Evolutionary conservation across 75 land plant genomes (phyloP), one percentile per base, ranked within the genome.

Genomic region (Cunninghamia lanceolata): DNA sequence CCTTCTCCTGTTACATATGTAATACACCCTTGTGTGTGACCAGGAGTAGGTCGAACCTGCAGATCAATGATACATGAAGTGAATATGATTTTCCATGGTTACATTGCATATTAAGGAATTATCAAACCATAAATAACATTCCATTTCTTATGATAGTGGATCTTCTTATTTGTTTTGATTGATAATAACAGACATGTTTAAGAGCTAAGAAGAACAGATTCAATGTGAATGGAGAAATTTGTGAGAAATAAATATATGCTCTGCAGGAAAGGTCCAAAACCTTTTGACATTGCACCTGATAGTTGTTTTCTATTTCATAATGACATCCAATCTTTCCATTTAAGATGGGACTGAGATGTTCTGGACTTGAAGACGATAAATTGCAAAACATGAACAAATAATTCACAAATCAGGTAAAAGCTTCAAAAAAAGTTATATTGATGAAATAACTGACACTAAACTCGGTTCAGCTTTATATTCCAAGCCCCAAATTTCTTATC

Each of bases 1-100:
- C 93, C 99, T 85, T 98, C 97, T 56, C 97, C 99, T 16, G 99
- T 95, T n/a, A 98, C 97, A 88, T 96, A 96, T 68, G 99, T 98
- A 14, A 98, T 94, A 92, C 99, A 98, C 45, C 99, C 99, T 84
- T 87, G 36, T 59, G 99, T 98, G 85, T 98, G 99, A 17, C 99
- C 99, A 52, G 99, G 99, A 80, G 99, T 98, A 32, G 97, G 88
- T 77, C 99, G 95, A 74, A 95, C 99, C 99, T 98, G 95, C 71
- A 87, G 8, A 15, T 28, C 35, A 54, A 13, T 25, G 28, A 83
- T 66, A 83, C 68, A 85, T 52, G 83, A 45, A 73, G 75, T 63
- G 68, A 9, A 84, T 1, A 28, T 30, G 83, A 84, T 70, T 54
- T 25, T 84, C 21, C 19, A 32, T 73, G 28, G 81, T 84, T 52